These are phyloP conservation scores for Claviceps pazoutovae DNA, from an alignment of 2,329 filamentous ascomycete species.

Conservation along the genomic window DNA sequence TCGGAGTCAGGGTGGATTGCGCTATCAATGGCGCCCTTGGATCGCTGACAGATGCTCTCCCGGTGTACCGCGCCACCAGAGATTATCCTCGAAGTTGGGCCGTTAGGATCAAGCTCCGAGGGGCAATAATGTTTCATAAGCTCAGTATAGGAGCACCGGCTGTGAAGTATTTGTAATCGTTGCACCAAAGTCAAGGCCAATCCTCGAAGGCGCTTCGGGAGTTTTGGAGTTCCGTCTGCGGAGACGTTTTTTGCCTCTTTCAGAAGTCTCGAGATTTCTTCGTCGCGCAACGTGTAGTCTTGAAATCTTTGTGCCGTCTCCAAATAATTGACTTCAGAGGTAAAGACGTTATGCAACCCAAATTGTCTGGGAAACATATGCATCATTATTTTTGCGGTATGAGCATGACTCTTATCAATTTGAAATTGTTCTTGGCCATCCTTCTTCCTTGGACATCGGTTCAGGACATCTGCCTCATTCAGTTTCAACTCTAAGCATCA, in stretches of 20 bases:
- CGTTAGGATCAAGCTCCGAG: constrained; percentile 15
- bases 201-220: constrained; percentile 59
- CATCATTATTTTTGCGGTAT: constrained; percentile 65
- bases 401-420: constrained; percentile 17
- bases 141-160: constrained; percentile 64
- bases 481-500: constrained; percentile 1
- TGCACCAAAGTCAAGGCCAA: constrained; percentile 42
- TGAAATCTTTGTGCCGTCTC: constrained; percentile 63
- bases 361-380: constrained; percentile 92
- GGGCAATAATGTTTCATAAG: constrained; percentile 75
- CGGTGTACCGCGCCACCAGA: background rate
- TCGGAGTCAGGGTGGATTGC: background rate
- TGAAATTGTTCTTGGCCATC: background rate
- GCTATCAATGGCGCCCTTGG: background rate
- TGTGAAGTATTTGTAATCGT: constrained; percentile 56
- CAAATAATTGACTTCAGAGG: constrained; percentile 45
- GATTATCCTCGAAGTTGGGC: background rate
- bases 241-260: constrained; percentile 4
- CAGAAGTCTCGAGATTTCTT: constrained; percentile 48
- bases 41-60: background rate
- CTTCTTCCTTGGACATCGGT: constrained; percentile 39
- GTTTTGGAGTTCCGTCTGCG: constrained; percentile 14
- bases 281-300: constrained; percentile 75
- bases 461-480: constrained; percentile 55
- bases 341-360: constrained; percentile 84